phyloP scores from a whole-genome alignment of 441 rosid genomes.

The Erysimum cheiri region DNA sequence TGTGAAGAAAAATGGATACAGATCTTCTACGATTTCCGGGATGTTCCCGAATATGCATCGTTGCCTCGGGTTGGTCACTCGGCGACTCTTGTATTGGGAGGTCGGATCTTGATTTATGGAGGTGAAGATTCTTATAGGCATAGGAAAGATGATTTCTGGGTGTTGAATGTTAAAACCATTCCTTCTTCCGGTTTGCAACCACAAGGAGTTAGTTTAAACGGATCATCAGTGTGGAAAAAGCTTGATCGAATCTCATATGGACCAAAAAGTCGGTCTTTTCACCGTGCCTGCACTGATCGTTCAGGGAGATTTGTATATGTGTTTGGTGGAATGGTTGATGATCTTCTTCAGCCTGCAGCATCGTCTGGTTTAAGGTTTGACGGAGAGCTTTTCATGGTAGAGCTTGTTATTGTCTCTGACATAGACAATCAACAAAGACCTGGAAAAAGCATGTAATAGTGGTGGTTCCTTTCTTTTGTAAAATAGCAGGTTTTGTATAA shows the following conservation, averaged over 20 bases:
- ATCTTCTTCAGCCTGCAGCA: constrained; percentile 57
- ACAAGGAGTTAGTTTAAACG: constrained; percentile 42
- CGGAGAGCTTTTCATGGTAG: constrained; percentile 78
- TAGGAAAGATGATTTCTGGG: constrained; percentile 89
- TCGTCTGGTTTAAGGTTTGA: constrained; percentile 67
- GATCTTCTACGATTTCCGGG: constrained; percentile 31
- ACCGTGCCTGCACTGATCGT: constrained; percentile 76
- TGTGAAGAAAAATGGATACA: constrained; percentile 25
- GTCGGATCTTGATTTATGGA: constrained; percentile 76
- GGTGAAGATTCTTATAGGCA: constrained; percentile 88
- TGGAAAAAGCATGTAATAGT: constrained; percentile 19
- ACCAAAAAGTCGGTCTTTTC: constrained; percentile 77
- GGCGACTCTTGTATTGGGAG: constrained; percentile 73
- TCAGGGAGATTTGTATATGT: constrained; percentile 72
- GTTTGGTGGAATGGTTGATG: constrained; percentile 89
- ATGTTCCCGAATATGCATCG: constrained; percentile 58
- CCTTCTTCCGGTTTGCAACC: constrained; percentile 53
- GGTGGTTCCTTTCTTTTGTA: constrained; percentile 24
- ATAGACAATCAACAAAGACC: constrained; percentile 26
- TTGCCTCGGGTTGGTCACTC: constrained; percentile 96
- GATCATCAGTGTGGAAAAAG: constrained; percentile 63
- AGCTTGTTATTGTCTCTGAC: constrained; percentile 55
- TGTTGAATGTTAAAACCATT: constrained; percentile 62
- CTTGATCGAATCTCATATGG: constrained; percentile 57
- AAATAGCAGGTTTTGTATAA: constrained; percentile 27